phyloP scores from a whole-genome alignment of 441 rosid genomes.

The Adansonia madagascariensis region DNA sequence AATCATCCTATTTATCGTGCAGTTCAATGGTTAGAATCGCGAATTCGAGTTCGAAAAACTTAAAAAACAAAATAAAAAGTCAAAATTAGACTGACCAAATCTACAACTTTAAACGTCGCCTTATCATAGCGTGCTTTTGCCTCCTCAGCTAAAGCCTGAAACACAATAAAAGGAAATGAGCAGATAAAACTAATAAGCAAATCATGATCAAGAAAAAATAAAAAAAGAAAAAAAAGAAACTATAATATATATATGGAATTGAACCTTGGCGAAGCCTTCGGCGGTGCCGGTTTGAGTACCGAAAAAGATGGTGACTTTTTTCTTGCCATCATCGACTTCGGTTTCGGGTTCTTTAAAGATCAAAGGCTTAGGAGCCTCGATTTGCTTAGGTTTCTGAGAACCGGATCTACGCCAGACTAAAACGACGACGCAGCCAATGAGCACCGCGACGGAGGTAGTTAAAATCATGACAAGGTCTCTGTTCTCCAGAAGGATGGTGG shows the following conservation, averaged over 20 bases:
- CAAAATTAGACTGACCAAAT: conserved; percentile 56
- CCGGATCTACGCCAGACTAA: conserved; percentile 73
- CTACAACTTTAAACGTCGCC: conserved; percentile 73
- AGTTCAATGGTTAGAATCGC: not conserved
- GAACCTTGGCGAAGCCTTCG: conserved; percentile 97
- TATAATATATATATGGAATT: not conserved
- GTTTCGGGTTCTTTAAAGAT: conserved; percentile 54
- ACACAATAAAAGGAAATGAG: not conserved
- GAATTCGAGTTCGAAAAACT: not conserved
- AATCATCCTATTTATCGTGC: conserved; percentile 68
- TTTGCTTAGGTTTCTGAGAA: conserved; percentile 42
- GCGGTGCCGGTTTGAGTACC: conserved; percentile 99
- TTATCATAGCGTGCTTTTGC: conserved; percentile 86
- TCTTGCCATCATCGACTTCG: conserved; percentile 73
- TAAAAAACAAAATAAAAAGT: not conserved
- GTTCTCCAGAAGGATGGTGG: conserved; percentile 66
- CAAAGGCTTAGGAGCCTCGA: conserved; percentile 60
- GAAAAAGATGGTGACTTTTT: conserved; percentile 76
- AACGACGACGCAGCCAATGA: conserved; percentile 80
- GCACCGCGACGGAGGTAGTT: conserved; percentile 78
- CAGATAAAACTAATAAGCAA: not conserved
- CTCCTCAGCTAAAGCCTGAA: conserved; percentile 89
- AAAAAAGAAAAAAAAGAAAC: not conserved
- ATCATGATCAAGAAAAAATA: not conserved
- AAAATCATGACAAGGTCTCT: conserved; percentile 69